Conservation (phyloP, 225 moss, liverwort and hornwort species). For the Marchantia paleacea region DNA sequence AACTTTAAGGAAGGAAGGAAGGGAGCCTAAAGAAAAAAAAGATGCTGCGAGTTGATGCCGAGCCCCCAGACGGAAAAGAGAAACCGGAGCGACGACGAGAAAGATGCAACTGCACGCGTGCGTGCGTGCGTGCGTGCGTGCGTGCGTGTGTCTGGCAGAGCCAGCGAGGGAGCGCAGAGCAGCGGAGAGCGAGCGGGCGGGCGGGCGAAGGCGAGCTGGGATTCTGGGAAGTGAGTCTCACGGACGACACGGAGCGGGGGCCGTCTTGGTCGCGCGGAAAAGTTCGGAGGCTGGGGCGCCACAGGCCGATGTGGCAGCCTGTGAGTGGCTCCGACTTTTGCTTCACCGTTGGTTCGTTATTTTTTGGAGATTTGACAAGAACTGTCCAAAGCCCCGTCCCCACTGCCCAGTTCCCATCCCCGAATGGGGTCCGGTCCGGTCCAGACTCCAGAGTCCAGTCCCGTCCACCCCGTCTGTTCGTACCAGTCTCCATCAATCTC, state of each 20-base stretch:
- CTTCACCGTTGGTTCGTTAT: conserved; percentile 21
- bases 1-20: neutral
- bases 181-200: too few species aligned
- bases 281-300: too few species aligned
- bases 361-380: conserved; percentile 18
- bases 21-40: neutral
- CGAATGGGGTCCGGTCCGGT: too few species aligned
- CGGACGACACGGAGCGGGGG: neutral
- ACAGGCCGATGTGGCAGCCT: neutral
- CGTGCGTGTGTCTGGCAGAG: neutral
- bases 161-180: neutral
- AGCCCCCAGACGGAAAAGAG: neutral
- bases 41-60: neutral
- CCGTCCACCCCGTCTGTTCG: too few species aligned
- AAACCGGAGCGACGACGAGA: neutral
- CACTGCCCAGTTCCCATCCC: too few species aligned
- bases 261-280: neutral
- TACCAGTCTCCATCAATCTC: too few species aligned
- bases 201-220: too few species aligned
- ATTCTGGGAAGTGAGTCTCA: neutral
- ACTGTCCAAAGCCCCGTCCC: conserved; percentile 1
- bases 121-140: neutral
- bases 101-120: neutral
- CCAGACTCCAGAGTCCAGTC: too few species aligned
- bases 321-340: neutral